Evolutionary conservation across 495 filamentous ascomycete genomes (phyloP).

Genomic region (Bacidia gigantensis): DNA sequence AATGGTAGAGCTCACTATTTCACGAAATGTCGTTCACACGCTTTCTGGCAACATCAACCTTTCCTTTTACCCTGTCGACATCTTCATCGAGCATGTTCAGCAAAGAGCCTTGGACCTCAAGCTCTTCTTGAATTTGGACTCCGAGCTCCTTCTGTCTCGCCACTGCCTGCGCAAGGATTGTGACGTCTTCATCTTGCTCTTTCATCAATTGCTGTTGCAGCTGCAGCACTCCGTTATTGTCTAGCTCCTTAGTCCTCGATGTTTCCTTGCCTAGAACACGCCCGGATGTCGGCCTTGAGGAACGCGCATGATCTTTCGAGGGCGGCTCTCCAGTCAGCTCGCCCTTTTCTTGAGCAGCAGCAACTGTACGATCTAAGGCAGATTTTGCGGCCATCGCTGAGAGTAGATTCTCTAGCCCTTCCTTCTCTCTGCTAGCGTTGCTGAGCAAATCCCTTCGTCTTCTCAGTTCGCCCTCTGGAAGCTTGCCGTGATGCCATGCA

Average conservation of each 20-base stretch:
- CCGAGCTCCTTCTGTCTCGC: constrained; percentile 75
- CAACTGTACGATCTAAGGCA: constrained; percentile 31
- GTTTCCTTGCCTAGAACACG: constrained; percentile 83
- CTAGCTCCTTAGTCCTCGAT: constrained; percentile 71
- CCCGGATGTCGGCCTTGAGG: constrained; percentile 20
- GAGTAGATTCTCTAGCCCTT: constrained; percentile 70
- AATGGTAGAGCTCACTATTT: constrained; percentile 29
- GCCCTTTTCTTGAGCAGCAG: constrained; percentile 41
- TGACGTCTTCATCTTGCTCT: constrained; percentile 73
- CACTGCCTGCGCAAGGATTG: constrained; percentile 63
- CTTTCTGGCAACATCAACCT: constrained; percentile 73
- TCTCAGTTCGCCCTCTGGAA: constrained; percentile 81
- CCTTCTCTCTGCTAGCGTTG: constrained; percentile 66
- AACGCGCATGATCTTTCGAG: constrained; percentile 1
- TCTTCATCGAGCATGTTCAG: constrained; percentile 63
- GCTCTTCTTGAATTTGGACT: constrained; percentile 67
- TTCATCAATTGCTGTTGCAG: constrained; percentile 71
- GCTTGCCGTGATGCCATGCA: constrained; percentile 26
- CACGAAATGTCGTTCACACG: constrained; percentile 62
- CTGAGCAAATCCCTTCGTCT: constrained; percentile 66
- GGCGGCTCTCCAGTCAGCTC: constrained; percentile 28
- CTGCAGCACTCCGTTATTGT: constrained; percentile 79
- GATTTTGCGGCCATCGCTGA: constrained; percentile 54
- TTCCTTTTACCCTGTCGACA: constrained; percentile 54
- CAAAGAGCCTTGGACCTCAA: constrained; percentile 73